Evolutionary conservation across 306 rosid genomes (phyloP).

Genomic region (Cucurbita maxima): DNA sequence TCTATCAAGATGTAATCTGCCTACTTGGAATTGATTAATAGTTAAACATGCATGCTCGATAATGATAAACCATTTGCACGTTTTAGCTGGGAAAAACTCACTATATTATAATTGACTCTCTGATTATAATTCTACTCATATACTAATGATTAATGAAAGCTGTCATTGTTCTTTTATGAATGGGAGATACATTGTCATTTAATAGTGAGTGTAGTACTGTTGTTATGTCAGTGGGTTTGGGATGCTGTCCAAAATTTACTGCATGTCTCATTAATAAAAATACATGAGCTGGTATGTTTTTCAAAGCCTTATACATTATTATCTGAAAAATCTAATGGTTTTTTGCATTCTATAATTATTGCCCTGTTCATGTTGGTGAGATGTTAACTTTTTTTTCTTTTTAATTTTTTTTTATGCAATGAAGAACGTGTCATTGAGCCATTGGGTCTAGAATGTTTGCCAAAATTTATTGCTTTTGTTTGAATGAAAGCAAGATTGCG

Average conservation of each 20-base stretch:
- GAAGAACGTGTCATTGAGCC: neutral
- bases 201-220: neutral
- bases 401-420: neutral
- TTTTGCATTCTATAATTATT: neutral
- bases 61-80: neutral
- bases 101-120: neutral
- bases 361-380: neutral
- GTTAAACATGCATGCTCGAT: neutral
- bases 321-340: neutral
- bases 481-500: neutral
- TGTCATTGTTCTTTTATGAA: neutral
- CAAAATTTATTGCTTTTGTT: neutral
- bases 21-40: slow-evolving; percentile 9
- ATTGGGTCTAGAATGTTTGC: neutral
- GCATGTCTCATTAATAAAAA: neutral
- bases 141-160: neutral
- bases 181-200: neutral
- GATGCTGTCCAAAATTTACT: neutral
- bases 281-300: neutral
- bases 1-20: slow-evolving; percentile 63
- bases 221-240: slow-evolving; percentile 23
- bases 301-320: neutral
- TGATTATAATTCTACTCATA: neutral
- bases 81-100: neutral
- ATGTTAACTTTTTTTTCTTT: neutral